phyloP scores from a whole-genome alignment of 2,329 filamentous ascomycete genomes.

The Colletotrichum graminicola region DNA sequence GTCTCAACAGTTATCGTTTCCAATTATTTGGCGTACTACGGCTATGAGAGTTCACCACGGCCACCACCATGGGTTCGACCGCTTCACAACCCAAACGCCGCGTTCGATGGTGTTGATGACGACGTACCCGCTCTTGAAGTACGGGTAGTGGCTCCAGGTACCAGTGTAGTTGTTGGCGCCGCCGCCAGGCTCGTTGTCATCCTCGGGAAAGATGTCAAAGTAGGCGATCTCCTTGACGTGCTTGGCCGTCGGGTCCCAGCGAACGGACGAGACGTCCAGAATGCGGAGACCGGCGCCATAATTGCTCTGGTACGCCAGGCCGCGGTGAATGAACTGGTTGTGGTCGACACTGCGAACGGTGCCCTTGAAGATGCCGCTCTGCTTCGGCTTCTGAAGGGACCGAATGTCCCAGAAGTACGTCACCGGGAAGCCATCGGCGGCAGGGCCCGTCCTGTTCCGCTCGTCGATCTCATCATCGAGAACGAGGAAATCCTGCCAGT shows the following conservation, averaged over 20 bases:
- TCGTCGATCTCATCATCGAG: conserved; percentile 68
- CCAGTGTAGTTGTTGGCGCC: conserved; percentile 54
- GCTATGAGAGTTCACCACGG: conserved; percentile 6
- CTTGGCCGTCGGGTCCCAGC: conserved; percentile 57
- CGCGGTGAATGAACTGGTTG: conserved; percentile 61
- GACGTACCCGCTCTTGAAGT: conserved; percentile 55
- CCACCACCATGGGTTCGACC: conserved; percentile 38
- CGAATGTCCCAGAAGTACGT: conserved; percentile 66
- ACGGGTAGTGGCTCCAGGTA: conserved; percentile 59
- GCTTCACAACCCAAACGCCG: conserved; percentile 54
- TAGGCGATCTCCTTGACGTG: conserved; percentile 54
- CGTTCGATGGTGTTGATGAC: conserved; percentile 64
- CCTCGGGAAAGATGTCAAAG: conserved; percentile 42
- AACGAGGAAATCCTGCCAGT: conserved; percentile 60
- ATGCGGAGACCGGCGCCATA: conserved; percentile 62
- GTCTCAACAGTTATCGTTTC: no score
- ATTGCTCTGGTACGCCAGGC: conserved; percentile 61
- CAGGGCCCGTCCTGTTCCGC: conserved; percentile 53
- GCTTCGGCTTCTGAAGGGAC: conserved; percentile 55
- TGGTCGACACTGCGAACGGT: conserved; percentile 59
- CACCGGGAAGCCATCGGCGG: conserved; percentile 57
- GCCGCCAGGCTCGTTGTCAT: conserved; percentile 39
- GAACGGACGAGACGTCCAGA: conserved; percentile 53
- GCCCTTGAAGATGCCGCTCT: conserved; percentile 57
- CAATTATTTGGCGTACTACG: no score